Conservation (phyloP, 176 grass and related monocot genomes). For the Aegilops tauschii region DNA sequence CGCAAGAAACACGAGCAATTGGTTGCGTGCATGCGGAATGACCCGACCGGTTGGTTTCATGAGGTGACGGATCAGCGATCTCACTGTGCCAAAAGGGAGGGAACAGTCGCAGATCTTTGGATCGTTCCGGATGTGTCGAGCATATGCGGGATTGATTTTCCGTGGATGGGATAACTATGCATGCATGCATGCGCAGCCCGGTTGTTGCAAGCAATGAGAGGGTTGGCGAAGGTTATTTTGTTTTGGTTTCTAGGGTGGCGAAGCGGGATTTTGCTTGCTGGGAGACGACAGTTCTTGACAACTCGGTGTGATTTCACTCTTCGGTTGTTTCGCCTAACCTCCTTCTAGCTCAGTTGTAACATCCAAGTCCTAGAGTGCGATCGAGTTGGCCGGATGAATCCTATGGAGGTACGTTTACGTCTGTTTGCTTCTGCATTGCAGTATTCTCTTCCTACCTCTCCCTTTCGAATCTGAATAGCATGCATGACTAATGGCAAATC, state of each 20-base stretch:
- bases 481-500: too few relatives aligned
- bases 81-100: not conserved
- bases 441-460: not conserved
- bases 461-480: too few relatives aligned
- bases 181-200: not conserved
- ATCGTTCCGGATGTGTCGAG: slow-evolving; percentile 18
- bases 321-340: slow-evolving; percentile 1
- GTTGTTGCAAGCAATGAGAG: not conserved
- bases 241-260: not conserved
- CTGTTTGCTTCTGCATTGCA: not conserved
- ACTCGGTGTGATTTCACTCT: not conserved
- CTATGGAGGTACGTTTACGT: not conserved
- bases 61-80: slow-evolving; percentile 30
- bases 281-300: not conserved
- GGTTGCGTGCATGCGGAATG: not conserved
- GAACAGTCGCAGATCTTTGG: slow-evolving; percentile 27
- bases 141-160: not conserved
- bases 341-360: not conserved
- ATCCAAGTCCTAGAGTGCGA: not conserved
- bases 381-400: not conserved
- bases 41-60: not conserved
- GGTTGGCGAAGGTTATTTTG: too few relatives aligned
- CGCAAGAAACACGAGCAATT: slow-evolving; percentile 21
- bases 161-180: not conserved
- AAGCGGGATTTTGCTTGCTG: not conserved